Evolutionary conservation across 352 stramenopile species (phyloP), one percentile per base, ranked within the genome.

Genomic region (Phytopythium chamaehyphon): DNA sequence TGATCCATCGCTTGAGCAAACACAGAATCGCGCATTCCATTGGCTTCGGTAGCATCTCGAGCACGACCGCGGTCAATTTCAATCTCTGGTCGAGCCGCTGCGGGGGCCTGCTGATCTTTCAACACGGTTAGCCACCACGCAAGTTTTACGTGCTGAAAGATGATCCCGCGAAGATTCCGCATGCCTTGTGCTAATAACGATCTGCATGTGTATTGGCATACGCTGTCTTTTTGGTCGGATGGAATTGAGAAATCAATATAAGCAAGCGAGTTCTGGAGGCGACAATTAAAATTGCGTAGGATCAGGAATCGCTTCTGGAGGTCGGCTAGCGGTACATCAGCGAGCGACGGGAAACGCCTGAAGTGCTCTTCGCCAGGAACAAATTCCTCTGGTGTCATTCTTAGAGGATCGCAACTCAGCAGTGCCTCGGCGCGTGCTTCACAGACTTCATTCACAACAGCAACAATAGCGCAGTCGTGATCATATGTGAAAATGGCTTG

Each of bases 131-230:
- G 73, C 83, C 85, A 95, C 85, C 83, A 95, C 28, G 81, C 79
- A 37, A 95, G 75, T 50, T 95, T 95, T 23, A 95, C 83, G 24
- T 90, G 76, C 61, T 95, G 85, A 55, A 95, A 95, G 10, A 95
- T 71, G 6, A 88, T 52, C 1, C 85, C 83, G 0, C 84, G 82
- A 42, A 95, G 64, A 22, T 46, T 47, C 8, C 80, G 72, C n/a
- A 68, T 57, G 1, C 80, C 84, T 22, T 72, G 68, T 1, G 78
- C 83, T 4, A 95, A 59, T 39, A 91, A 39, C 4, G 83, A 93
- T 4, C 62, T 64, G 0, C 45, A 51, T 6, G 28, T 7, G 16
- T 12, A n/a, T 1, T 24, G 44, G 23, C 26, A n/a, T 23, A 8
- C 23, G 14, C 40, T 14, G 15, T 40, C 45, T 1, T 28, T 22